Conservation (phyloP, 2,329 filamentous ascomycete genomes). For the Colletotrichum viniferum region DNA sequence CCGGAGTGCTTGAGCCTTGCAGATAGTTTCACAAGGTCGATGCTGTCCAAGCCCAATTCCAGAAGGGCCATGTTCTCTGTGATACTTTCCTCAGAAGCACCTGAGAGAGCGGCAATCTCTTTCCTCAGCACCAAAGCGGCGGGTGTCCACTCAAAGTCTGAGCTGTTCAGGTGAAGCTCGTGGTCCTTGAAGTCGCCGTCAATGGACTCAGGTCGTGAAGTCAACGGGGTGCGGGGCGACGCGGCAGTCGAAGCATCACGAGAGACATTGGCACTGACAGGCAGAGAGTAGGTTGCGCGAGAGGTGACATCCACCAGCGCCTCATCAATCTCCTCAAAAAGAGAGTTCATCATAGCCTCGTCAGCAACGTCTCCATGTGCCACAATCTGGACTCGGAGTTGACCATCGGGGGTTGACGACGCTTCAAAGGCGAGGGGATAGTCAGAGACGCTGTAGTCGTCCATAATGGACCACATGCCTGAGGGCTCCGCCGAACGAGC, state of each 20-base stretch:
- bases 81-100: conserved; percentile 55
- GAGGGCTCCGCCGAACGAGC: conserved; percentile 15
- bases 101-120: conserved; percentile 68
- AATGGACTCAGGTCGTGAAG: conserved; percentile 4
- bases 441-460: conserved; percentile 58
- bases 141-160: conserved; percentile 62
- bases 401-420: conserved; percentile 52
- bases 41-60: conserved; percentile 87
- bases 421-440: conserved; percentile 82
- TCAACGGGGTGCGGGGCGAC: conserved; percentile 7
- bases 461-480: conserved; percentile 58
- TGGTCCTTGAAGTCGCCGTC: background rate
- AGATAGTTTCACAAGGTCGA: conserved; percentile 86
- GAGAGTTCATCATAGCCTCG: conserved; percentile 26
- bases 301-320: conserved; percentile 18
- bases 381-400: conserved; percentile 63
- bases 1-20: conserved; percentile 68
- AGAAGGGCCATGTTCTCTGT: conserved; percentile 69
- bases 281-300: background rate
- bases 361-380: conserved; percentile 51
- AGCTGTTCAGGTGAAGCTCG: background rate
- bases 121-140: conserved; percentile 57
- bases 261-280: conserved; percentile 4
- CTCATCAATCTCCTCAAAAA: conserved; percentile 46
- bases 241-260: conserved; percentile 14